Evolutionary conservation across 2,329 filamentous ascomycete species (phyloP), one percentile per base, ranked within the genome.

Genomic region (Rutstroemia sp.): DNA sequence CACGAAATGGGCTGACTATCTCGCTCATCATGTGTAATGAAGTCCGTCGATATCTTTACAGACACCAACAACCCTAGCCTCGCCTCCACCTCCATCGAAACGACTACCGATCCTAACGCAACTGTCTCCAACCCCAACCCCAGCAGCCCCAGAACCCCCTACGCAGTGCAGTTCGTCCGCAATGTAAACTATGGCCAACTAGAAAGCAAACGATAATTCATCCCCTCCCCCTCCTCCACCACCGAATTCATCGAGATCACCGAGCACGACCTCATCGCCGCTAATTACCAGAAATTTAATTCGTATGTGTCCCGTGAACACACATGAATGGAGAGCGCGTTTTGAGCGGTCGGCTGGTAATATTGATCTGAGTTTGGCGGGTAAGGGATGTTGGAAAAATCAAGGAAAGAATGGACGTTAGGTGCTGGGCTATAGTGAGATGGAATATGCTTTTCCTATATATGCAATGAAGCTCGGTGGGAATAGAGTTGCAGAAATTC

Each of bases 151-250:
- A 38, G 12, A n/a, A 47, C 51, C 1, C 42, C 51, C 8, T 64
- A 59, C 27, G 73, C 63, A 16, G 61, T 78, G 2, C 74, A 77
- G 62, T 62, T 77, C 3, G 73, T 77, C 21, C 67, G 66, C 2
- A 75, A 77, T 65, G 67, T 75, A 60, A 77, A 77, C 61, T 76
- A 68, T 57, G 75, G 75, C 1, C 64, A 74, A 2, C 65, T 74
- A 0, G 75, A 78, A 54, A 70, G 65, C 49, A 77, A 71, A 58
- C 62, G 73, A 30, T 78, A 77, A 63, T 77, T 77, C 52, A 61
- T 69, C 21, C 62, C 61, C 5, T 54, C 37, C 9, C 46, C 48
- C 5, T 51, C 38, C 6, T 54, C 44, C 7, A 44, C 48, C 8
- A 52, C 47, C 8, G 49, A 41, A 0, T 75, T 73, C 51, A 50